Evolutionary conservation across 345 rosid genomes (phyloP).

Genomic region (Eucalyptus marginata): DNA sequence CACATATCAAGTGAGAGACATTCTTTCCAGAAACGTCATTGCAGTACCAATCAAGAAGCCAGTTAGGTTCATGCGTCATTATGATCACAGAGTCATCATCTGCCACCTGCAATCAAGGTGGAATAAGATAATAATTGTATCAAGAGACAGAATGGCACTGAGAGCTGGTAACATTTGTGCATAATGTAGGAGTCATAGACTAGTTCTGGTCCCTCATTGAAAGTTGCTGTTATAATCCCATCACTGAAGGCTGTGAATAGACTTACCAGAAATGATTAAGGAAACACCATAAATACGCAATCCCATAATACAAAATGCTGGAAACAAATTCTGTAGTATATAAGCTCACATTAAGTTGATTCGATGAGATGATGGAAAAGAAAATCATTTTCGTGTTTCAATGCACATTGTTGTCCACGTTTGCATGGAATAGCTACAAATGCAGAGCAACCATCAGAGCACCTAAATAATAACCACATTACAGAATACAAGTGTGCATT

Average conservation of each 20-base stretch:
- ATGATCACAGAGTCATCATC: slow-evolving; percentile 69
- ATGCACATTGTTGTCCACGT: neutral
- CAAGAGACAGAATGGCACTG: neutral
- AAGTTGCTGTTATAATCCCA: neutral
- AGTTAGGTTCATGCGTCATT: slow-evolving; percentile 91
- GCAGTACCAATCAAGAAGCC: slow-evolving; percentile 99
- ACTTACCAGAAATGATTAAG: neutral
- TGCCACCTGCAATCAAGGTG: slow-evolving; percentile 37
- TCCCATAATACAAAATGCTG: neutral
- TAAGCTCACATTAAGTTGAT: neutral
- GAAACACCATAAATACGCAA: neutral
- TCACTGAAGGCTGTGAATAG: neutral
- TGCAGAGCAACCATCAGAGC: neutral
- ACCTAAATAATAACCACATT: neutral
- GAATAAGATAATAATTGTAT: neutral
- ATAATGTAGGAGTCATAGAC: neutral
- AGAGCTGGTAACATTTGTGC: neutral
- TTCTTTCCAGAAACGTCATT: slow-evolving; percentile 64
- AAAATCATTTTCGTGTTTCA: neutral
- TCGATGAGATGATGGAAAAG: neutral
- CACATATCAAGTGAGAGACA: slow-evolving; percentile 69
- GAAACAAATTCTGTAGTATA: neutral
- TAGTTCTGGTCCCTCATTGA: neutral
- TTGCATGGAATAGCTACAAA: neutral
- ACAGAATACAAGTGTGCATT: neutral